Conservation (phyloP, 805 yeast genomes). For the Cyberlindnera nakhonratchasimensis region DNA sequence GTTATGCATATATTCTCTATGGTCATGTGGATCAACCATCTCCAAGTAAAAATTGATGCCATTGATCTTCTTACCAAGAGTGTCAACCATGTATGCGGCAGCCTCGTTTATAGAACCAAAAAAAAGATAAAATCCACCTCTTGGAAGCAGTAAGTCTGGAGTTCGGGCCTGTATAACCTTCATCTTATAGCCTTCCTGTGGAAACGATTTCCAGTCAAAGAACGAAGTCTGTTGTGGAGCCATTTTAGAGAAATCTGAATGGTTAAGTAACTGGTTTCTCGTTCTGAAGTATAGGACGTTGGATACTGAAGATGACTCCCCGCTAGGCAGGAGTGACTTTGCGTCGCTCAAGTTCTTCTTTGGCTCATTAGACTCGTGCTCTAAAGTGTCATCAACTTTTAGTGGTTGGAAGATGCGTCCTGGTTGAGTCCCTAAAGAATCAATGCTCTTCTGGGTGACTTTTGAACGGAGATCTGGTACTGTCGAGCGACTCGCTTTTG, state of each 20-base stretch:
- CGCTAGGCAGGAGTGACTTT: background rate
- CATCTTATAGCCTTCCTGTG: constrained; percentile 20
- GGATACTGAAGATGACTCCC: constrained; percentile 15
- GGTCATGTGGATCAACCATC: constrained; percentile 36
- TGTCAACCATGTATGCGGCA: constrained; percentile 47
- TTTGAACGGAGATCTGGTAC: constrained; percentile 3
- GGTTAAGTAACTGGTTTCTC: constrained; percentile 35
- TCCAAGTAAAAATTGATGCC: constrained; percentile 46
- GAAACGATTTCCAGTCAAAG: constrained; percentile 28
- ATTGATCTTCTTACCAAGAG: constrained; percentile 44
- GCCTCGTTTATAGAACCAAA: constrained; percentile 49
- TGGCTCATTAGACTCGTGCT: constrained; percentile 4
- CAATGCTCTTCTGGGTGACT: constrained; percentile 3
- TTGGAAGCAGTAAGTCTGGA: constrained; percentile 40
- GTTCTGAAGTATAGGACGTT: constrained; percentile 39
- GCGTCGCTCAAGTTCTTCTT: constrained; percentile 9
- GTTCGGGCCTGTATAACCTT: constrained; percentile 48
- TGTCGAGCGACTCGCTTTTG: constrained; percentile 22
- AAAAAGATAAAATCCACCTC: constrained; percentile 50
- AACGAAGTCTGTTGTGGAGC: constrained; percentile 30
- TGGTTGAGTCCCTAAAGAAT: constrained; percentile 20
- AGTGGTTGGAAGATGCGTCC: constrained; percentile 9
- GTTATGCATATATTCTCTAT: constrained; percentile 2
- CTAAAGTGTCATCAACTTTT: constrained; percentile 4
- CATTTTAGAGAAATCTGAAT: constrained; percentile 38